phyloP scores from a whole-genome alignment of 352 stramenopile genomes.

The Phytopythium boreale region DNA sequence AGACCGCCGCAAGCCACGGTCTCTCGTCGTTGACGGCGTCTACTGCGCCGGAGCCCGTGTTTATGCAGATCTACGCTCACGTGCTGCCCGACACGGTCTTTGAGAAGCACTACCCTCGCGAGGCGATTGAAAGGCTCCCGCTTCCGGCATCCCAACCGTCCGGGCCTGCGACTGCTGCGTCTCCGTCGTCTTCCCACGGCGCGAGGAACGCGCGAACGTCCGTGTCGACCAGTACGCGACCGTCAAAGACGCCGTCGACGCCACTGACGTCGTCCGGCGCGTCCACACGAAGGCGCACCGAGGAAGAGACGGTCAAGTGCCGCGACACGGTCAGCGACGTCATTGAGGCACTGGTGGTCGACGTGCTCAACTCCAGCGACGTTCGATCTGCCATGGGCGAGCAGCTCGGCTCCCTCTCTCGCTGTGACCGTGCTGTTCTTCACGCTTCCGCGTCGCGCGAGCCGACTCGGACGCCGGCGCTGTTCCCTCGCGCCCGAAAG shows the following conservation, averaged over 20 bases:
- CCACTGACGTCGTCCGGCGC: slow-evolving; percentile 2
- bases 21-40: too few relatives aligned
- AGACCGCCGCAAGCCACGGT: not conserved
- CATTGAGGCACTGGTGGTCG: slow-evolving; percentile 55
- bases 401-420: slow-evolving; percentile 28
- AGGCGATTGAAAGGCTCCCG: slow-evolving; percentile 30
- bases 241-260: slow-evolving; percentile 9
- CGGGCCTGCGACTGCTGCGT: not conserved
- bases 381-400: slow-evolving; percentile 46
- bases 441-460: not conserved
- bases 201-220: slow-evolving; percentile 12
- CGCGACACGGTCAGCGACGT: slow-evolving; percentile 47
- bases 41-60: slow-evolving; percentile 20
- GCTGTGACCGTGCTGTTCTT: slow-evolving; percentile 17
- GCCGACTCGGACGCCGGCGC: not conserved
- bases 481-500: slow-evolving; percentile 29
- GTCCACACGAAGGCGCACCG: slow-evolving; percentile 3
- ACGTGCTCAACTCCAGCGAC: slow-evolving; percentile 48
- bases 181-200: slow-evolving; percentile 10
- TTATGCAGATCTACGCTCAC: slow-evolving; percentile 54
- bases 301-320: slow-evolving; percentile 20
- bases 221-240: slow-evolving; percentile 10
- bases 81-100: slow-evolving; percentile 46
- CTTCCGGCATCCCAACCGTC: slow-evolving; percentile 26
- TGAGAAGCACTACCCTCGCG: slow-evolving; percentile 42